Evolutionary conservation across 768 basidiomycete species (phyloP), one percentile per base, ranked within the genome.

Genomic region (Tricholoma flavovirens): DNA sequence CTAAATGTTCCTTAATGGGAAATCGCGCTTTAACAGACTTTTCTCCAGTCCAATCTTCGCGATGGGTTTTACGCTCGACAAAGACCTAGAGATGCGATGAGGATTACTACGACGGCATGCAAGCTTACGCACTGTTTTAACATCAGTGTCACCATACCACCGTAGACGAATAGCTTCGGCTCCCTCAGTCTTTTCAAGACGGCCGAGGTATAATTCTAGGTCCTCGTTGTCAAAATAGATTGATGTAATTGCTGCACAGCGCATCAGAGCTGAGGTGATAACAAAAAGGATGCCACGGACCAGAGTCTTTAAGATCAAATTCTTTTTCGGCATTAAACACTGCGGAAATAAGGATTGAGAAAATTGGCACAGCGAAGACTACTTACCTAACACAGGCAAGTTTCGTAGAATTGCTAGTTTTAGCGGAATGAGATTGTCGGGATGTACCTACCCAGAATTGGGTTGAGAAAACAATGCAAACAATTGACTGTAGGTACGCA

Each of bases 11-110:
- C 67, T 96, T 94, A 69, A 99, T 86, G 2, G 91, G 85, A 75
- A 98, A 98, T 10, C 95, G 89, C 12, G 94, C 90, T 72, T 98
- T 99, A 67, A 98, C 95, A 9, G 92, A 94, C 71, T 98, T 98
- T 71, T 99, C 96, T 32, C 97, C 97, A 0, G 96, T 98, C 97
- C 97, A 99, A 66, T 99, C 97, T 71, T 99, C 97, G 54, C 94
- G 83, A 68, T 99, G 90, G 0, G 90, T 93, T 71, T 93, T 93
- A 40, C 90, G 87, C 71, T 93, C 90, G 17, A 93, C 86, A 61
- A 90, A 93, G 36, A 93, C 90, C 87, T 90, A 11, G 5, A 48
- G 35, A 22, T 50, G 9, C 24, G 50, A 33, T 60, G 19, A n/a
- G 2, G 11, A 29, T 26, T 15, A 26, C 48, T 2, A 51, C 4